Evolutionary conservation across 129 eudicot species (phyloP).

Genomic region (Cynara cardunculus): DNA sequence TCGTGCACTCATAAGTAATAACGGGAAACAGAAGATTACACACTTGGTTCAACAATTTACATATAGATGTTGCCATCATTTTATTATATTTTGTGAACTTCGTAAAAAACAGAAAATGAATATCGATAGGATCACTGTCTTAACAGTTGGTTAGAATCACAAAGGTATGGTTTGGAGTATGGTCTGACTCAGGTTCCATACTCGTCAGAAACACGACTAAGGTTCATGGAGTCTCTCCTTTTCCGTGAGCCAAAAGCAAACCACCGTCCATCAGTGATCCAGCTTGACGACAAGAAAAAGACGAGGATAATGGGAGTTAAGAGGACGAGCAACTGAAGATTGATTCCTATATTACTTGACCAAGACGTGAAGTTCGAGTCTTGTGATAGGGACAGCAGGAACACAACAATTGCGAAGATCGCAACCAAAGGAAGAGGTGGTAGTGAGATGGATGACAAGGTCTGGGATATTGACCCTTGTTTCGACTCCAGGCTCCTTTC

Average conservation of each 20-base stretch:
- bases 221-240: constrained; percentile 8
- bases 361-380: constrained; percentile 49
- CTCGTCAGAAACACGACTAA: not conserved
- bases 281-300: constrained; percentile 41
- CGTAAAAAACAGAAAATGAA: not conserved
- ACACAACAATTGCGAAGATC: constrained; percentile 50
- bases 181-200: constrained; percentile 1
- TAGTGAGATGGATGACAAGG: constrained; percentile 35
- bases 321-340: constrained; percentile 40
- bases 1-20: not conserved
- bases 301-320: constrained; percentile 49
- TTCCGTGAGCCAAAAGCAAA: constrained; percentile 27
- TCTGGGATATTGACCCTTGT: constrained; percentile 46
- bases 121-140: not conserved
- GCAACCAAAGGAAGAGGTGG: constrained; percentile 65
- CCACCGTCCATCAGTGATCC: constrained; percentile 25
- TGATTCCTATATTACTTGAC: constrained; percentile 24
- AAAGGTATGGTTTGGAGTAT: not conserved
- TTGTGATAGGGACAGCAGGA: constrained; percentile 55
- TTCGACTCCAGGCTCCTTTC: constrained; percentile 47
- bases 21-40: not conserved
- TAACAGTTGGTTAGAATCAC: not conserved
- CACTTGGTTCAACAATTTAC: not conserved
- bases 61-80: not conserved
- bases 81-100: not conserved